phyloP scores from a whole-genome alignment of 495 filamentous ascomycete species.

The Xanthoparmelia taractica region DNA sequence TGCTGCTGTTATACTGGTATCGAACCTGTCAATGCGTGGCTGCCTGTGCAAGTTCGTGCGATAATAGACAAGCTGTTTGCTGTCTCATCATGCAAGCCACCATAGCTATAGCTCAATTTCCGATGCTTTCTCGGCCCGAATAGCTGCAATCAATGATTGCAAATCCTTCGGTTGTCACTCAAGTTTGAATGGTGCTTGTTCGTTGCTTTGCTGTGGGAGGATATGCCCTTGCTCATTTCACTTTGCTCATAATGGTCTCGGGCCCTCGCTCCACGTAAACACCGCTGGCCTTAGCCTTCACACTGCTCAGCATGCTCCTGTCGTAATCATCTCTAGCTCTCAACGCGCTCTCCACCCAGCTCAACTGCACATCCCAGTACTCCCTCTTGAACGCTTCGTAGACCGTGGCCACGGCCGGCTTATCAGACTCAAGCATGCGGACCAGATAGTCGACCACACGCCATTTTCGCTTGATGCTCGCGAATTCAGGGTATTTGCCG shows the following conservation, averaged over 20 bases:
- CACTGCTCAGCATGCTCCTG: conserved; percentile 71
- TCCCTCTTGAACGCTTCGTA: conserved; percentile 76
- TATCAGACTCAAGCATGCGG: conserved; percentile 66
- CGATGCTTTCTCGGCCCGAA: no score
- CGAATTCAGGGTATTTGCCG: conserved; percentile 47
- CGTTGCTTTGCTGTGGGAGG: no score
- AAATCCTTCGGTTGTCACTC: no score
- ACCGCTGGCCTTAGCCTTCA: conserved; percentile 81
- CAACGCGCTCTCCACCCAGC: conserved; percentile 93
- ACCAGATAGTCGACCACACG: conserved; percentile 75
- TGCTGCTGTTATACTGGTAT: no score
- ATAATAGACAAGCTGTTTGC: no score
- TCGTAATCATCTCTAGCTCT: conserved; percentile 88
- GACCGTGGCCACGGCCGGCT: conserved; percentile 59
- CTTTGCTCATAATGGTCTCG: conserved; percentile 86
- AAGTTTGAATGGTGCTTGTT: no score
- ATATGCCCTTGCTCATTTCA: conserved; percentile 48
- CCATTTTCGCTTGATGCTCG: conserved; percentile 81
- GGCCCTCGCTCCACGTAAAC: conserved; percentile 66
- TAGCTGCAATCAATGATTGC: no score
- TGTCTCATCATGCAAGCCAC: no score
- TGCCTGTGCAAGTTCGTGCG: no score
- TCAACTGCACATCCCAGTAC: conserved; percentile 92
- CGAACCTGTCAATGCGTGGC: no score
- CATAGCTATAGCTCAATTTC: no score